These are phyloP conservation scores for Pyricularia sp. DNA, from an alignment of 2,329 filamentous ascomycete species.

Conservation along the genomic window DNA sequence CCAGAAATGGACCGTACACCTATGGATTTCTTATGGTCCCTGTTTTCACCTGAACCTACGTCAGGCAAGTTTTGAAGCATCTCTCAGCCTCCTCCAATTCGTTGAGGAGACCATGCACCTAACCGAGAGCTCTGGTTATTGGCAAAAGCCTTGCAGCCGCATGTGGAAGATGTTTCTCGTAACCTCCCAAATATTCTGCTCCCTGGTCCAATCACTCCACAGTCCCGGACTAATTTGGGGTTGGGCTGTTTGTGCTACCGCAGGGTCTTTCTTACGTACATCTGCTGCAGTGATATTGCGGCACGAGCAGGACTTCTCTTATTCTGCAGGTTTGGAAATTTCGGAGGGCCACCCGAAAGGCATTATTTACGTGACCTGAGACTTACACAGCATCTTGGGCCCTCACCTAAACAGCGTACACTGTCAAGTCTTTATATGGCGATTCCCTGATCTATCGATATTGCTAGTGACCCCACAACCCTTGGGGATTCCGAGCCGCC, in stretches of 20 bases:
- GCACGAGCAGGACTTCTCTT: neutral
- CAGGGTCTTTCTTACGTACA: neutral
- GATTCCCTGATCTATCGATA: neutral
- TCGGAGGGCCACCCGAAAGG: neutral
- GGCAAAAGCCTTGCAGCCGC: neutral
- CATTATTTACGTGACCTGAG: neutral
- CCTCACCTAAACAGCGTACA: too few species aligned
- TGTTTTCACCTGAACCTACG: neutral
- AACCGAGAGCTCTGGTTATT: neutral
- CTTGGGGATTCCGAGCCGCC: neutral
- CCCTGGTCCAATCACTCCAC: neutral
- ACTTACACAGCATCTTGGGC: neutral
- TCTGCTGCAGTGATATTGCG: neutral
- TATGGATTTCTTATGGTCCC: too few species aligned
- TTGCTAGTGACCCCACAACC: neutral
- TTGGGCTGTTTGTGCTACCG: neutral
- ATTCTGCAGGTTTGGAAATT: neutral
- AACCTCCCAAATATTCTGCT: neutral
- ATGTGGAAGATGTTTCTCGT: neutral
- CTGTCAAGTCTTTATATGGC: neutral
- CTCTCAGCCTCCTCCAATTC: neutral
- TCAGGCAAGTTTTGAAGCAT: neutral
- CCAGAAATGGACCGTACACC: neutral
- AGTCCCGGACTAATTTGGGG: neutral
- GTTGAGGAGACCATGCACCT: neutral